Base-by-base conservation (phyloP, 2,329 filamentous ascomycete species). In the Didymella arachidicola region DNA sequence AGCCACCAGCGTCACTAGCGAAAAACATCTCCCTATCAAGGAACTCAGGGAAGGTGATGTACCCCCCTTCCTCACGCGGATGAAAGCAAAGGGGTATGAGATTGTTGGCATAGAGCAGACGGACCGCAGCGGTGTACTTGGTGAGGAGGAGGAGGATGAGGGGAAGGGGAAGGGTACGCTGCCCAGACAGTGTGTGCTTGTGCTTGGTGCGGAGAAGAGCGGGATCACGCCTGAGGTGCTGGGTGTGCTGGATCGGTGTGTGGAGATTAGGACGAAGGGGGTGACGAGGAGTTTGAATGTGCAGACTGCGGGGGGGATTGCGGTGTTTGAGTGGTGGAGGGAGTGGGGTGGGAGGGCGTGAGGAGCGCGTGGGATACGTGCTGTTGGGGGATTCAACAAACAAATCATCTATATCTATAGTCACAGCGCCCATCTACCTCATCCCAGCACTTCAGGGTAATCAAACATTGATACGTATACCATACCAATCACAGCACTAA, bases 21-120 rank as follows among this genome's bases (percentile, higher is more conserved):
- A 85, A 46, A 73, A 79, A 19, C 83, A 84, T 61, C 61, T 84
- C 6, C 77, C 79, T 0, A 82, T 85, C 53, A 58, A 72, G 10
- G 76, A 79, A 48, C 60, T 79, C 1, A 72, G 72, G 43, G 64
- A 65, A 3, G 29, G 53, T 0, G 67, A 59, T 5, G 63, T 80
- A 0, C 73, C 78, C 1, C 65, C 64, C 1, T 83, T 79, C 42
- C 62, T 84, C 4, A 65, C 72, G 0, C 63, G 66, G 16, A 77
- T 78, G 67, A 80, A 81, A 62, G 68, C 65, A n/a, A 76, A 80
- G 46, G 82, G 82, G 0, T 84, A 79, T 53, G 74, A 72, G n/a
- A 75, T 83, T n/a, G 79, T 84, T 3, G 82, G 82, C 0, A 79
- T 85, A 8, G 83, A 85, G 68, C 83, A 85, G 72, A 85, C 83